Evolutionary conservation across 23 red algal species (phyloP).

Genomic region (Pyropia yezoensis): DNA sequence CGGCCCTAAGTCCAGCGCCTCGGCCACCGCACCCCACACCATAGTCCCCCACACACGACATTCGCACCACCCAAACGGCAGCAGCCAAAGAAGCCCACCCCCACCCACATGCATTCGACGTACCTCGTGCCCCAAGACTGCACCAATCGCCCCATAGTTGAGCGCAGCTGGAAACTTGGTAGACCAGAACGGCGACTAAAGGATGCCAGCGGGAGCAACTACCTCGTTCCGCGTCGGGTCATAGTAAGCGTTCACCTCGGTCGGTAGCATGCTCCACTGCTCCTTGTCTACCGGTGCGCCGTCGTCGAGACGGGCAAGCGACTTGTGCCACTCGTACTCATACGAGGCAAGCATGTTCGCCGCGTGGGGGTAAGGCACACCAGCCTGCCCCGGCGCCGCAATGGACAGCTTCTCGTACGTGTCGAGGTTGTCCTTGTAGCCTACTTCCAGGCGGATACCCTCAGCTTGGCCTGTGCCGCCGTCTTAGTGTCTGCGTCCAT

Average conservation of each 20-base stretch:
- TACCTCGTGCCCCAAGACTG: constrained; percentile 74
- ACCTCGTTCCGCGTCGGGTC: constrained; percentile 70
- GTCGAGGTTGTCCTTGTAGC: constrained; percentile 57
- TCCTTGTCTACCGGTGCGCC: constrained; percentile 44
- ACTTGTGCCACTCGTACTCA: constrained; percentile 23
- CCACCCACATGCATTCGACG: too few species aligned
- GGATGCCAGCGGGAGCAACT: constrained; percentile 77
- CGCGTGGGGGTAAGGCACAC: constrained; percentile 8
- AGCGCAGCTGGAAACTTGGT: constrained; percentile 70
- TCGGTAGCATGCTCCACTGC: constrained; percentile 82
- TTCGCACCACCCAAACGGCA: constrained; percentile 9
- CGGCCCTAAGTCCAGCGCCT: too few species aligned
- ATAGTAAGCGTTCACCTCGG: constrained; percentile 91
- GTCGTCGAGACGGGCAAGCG: constrained; percentile 22
- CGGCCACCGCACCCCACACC: constrained; percentile 9
- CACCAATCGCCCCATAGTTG: constrained; percentile 85
- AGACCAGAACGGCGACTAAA: constrained; percentile 77
- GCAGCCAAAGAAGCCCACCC: too few species aligned
- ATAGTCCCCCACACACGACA: constrained; percentile 14
- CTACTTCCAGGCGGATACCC: constrained; percentile 59
- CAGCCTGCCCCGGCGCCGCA: background rate
- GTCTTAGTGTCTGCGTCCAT: constrained; percentile 35
- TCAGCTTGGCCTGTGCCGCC: constrained; percentile 53
- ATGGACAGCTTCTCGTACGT: constrained; percentile 56
- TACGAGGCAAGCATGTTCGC: constrained; percentile 30